Base-by-base conservation (phyloP, 1,139 yeast genomes). In the Debaryomyces coudertii region DNA sequence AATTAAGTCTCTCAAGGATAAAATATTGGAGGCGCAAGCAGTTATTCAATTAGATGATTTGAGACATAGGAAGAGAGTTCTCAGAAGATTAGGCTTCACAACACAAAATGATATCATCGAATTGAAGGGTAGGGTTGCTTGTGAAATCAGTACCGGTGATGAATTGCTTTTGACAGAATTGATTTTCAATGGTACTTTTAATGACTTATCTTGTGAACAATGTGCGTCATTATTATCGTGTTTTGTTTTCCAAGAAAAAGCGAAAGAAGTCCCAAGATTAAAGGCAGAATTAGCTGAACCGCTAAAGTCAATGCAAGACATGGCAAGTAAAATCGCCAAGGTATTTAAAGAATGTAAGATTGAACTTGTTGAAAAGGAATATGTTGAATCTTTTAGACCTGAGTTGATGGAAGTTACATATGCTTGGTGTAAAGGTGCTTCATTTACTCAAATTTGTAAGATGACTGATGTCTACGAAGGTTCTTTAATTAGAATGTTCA, bases 401-500 rank as follows among this genome's bases (percentile, higher is more conserved):
- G 96, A 93, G 62, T 76, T 95, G 53, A 92, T 95, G 98, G 98
- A 90, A 63, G 98, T 93, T 42, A 97, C 95, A 0, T 90, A 71
- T 66, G 90, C 95, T 38, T 95, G 99, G 99, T 89, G 97, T 63
- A 86, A 87, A 62, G 98, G 98, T 24, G 97, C 97, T 4, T 74
- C 93, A 0, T 95, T 95, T 67, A 92, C 97, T 0, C 97, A 92
- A 63, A 92, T 93, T 51, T 93, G 98, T 72, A 92, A 92, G 67
- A 90, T 93, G 97, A 93, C 99, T 0, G 99, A 93, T 63, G 98
- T 95, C 38, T 95, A 92, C 58, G 99, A 95, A 72, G 99, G 99
- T 37, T 87, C 96, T 25, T 78, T 95, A 63, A 92, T 95, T 53
- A 82, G 99, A 66, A 87, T 90, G 81, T 92, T 95, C 71, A 85